These are phyloP conservation scores for Carex pumila DNA, from an alignment of 176 grass and related monocot species.

Conservation along the genomic window DNA sequence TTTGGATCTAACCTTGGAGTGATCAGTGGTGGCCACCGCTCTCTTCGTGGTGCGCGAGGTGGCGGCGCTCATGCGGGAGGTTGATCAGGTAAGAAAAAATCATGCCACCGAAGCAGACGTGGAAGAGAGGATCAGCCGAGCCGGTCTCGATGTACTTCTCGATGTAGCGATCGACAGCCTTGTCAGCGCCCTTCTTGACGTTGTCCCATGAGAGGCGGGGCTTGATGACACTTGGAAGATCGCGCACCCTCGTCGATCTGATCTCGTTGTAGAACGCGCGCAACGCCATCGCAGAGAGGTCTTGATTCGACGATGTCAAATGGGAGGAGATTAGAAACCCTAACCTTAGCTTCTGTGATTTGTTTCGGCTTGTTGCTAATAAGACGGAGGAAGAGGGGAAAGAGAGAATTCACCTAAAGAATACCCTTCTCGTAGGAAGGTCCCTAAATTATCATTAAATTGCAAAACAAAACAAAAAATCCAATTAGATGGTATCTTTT, in stretches of 20 bases:
- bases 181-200: constrained; percentile 61
- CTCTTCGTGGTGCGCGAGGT: constrained; percentile 61
- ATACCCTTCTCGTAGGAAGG: background rate
- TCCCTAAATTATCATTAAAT: background rate
- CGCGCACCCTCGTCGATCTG: constrained; percentile 64
- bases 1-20: constrained; percentile 2
- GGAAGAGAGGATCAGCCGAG: constrained; percentile 57
- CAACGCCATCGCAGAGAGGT: constrained; percentile 44
- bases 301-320: background rate
- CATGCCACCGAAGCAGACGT: constrained; percentile 76
- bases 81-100: constrained; percentile 64
- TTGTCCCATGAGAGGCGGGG: constrained; percentile 61
- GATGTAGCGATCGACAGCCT: constrained; percentile 86
- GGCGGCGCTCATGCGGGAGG: constrained; percentile 63
- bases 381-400: background rate
- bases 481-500: no score
- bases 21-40: constrained; percentile 45
- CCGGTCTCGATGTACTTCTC: constrained; percentile 94
- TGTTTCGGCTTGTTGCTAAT: background rate
- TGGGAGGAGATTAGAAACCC: background rate
- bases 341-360: background rate
- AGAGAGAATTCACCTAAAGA: background rate
- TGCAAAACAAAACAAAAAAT: background rate
- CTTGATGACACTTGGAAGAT: constrained; percentile 56
- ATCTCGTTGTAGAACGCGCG: constrained; percentile 77